A percentile compares a stretch with the other conserved stretches of the same genome.
Conservation (phyloP, 352 stramenopile species). For the Globisporangium abappressorium region DNA sequence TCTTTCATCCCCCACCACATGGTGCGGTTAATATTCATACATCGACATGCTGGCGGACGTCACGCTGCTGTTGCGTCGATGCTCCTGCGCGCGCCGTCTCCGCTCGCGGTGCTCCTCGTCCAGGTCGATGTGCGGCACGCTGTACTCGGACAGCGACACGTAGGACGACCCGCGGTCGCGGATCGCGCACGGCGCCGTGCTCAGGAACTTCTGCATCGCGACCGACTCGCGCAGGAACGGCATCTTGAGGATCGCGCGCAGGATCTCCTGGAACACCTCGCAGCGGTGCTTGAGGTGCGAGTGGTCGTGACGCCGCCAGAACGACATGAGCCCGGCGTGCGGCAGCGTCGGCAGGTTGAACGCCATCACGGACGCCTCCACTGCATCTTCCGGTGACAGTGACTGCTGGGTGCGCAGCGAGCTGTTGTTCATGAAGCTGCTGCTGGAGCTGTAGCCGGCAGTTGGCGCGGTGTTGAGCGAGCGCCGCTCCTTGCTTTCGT, state of each 20-base stretch:
- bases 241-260: slow-evolving; percentile 40
- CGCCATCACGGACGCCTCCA: slow-evolving; percentile 54
- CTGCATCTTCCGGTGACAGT: slow-evolving; percentile 31
- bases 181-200: slow-evolving; percentile 51
- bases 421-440: slow-evolving; percentile 8
- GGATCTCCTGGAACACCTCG: slow-evolving; percentile 69
- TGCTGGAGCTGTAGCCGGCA: neutral
- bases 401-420: slow-evolving; percentile 9
- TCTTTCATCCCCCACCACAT: neutral
- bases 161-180: slow-evolving; percentile 73
- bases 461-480: neutral
- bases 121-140: slow-evolving; percentile 61
- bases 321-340: slow-evolving; percentile 69
- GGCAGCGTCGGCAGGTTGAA: slow-evolving; percentile 70
- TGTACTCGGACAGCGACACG: slow-evolving; percentile 75
- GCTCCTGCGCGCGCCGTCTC: slow-evolving; percentile 64
- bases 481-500: slow-evolving; percentile 19
- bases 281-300: slow-evolving; percentile 69
- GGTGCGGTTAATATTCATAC: slow-evolving; percentile 15
- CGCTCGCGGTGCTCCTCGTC: slow-evolving; percentile 72
- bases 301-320: slow-evolving; percentile 79
- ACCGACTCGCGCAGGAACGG: slow-evolving; percentile 34
- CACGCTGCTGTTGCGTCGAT: slow-evolving; percentile 72
- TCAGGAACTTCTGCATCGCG: slow-evolving; percentile 51
- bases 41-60: slow-evolving; percentile 25